phyloP scores from a whole-genome alignment of 768 basidiomycete genomes.

The Boletus sp. region DNA sequence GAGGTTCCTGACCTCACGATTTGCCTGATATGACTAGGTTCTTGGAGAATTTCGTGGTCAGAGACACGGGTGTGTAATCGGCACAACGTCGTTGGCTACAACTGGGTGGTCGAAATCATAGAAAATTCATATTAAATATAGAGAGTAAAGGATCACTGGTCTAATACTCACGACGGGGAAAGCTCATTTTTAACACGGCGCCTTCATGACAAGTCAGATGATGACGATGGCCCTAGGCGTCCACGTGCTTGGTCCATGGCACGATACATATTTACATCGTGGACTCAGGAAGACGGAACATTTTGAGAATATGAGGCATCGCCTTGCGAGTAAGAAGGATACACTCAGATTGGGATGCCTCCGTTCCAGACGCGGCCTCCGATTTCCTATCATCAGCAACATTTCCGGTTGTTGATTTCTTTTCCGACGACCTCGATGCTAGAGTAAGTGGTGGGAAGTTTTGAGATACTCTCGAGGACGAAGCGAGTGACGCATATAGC shows the following conservation, averaged over 20 bases:
- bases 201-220: neutral
- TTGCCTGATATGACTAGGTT: neutral
- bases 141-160: slow-evolving; percentile 6
- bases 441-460: slow-evolving; percentile 7
- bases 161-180: slow-evolving; percentile 10
- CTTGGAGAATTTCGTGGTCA: neutral
- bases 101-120: neutral
- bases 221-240: slow-evolving; percentile 25
- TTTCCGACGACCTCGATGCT: slow-evolving; percentile 10
- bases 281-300: slow-evolving; percentile 44
- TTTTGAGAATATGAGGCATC: slow-evolving; percentile 47
- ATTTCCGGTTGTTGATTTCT: neutral
- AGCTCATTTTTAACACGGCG: neutral
- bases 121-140: slow-evolving; percentile 1
- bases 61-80: slow-evolving; percentile 2
- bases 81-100: slow-evolving; percentile 3
- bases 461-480: slow-evolving; percentile 12
- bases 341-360: slow-evolving; percentile 17
- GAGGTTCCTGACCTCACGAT: neutral
- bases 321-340: slow-evolving; percentile 52
- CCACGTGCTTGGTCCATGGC: slow-evolving; percentile 57
- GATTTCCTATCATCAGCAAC: neutral
- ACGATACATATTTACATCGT: slow-evolving; percentile 53
- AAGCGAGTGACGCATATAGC: slow-evolving; percentile 43
- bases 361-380: neutral